Evolutionary conservation across 2,329 filamentous ascomycete genomes (phyloP), one percentile per base, ranked within the genome.

Genomic region (Alternaria atra): DNA sequence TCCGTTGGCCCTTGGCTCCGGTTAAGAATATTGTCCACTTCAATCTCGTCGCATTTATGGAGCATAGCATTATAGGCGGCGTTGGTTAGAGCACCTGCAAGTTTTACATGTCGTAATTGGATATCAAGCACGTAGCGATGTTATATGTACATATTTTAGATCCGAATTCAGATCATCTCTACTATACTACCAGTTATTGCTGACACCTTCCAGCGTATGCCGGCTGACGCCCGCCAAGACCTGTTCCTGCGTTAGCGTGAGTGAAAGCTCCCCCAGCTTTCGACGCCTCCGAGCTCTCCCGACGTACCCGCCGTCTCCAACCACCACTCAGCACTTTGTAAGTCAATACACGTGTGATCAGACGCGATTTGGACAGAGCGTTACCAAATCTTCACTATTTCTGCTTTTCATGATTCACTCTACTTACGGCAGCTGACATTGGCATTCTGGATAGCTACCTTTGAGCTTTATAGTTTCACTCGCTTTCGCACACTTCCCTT

Each of bases 171-270:
- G n/a, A 13, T 12, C 9, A 40, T 15, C 15, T 37, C 20, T 10
- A 13, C 15, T 7, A 6, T 5, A 34, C 2, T 5, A 20, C 3
- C 30, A 9, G 32, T 37, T 20, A 8, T 50, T 35, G 10, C 46
- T 27, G 46, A 48, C 46, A 42, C 30, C 13, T 17, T 35, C 20
- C 17, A 35, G 32, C 12, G 23, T 20, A 52, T 15, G 23, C 35
- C n/a, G 23, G 35, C 23, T 39, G 15, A 27, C 23, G 34, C 50
- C 9, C 23, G 17, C 50, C 15, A 50, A 37, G 20, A 6, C 51
- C 27, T 23, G 58, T 61, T 58, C 58, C 62, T 64, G 62, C 55
- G 50, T 62, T 59, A 64, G 62, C 59, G 55, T 43, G 13, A 32
- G 46, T 44, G 55, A 46, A 47, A 58, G 48, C 54, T 53, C 30